Evolutionary conservation across 1,139 yeast genomes (phyloP).

Genomic region (Suhomyces wounanorum): DNA sequence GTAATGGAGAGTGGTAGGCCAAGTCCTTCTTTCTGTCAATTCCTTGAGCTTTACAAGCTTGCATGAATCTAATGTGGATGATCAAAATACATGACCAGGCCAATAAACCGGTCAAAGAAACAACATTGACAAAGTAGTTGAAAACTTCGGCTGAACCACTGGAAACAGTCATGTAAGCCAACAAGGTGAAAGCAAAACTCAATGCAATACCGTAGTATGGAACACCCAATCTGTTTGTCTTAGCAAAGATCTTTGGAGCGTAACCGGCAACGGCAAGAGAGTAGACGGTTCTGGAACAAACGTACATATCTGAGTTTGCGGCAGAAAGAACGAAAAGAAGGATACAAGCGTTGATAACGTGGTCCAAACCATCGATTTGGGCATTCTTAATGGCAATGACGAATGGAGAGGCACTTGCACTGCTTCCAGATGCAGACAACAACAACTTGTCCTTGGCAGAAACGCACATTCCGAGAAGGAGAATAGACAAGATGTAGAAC

Average conservation of each 20-base stretch:
- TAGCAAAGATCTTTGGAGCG: constrained; percentile 49
- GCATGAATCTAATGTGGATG: constrained; percentile 64
- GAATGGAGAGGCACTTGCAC: constrained; percentile 80
- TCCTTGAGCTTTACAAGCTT: constrained; percentile 69
- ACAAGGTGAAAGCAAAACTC: constrained; percentile 35
- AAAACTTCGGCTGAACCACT: constrained; percentile 27
- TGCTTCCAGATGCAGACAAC: constrained; percentile 41
- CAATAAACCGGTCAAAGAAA: constrained; percentile 32
- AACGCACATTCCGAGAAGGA: constrained; percentile 74
- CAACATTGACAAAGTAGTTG: constrained; percentile 30
- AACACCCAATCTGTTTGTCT: constrained; percentile 65
- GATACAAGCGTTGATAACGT: constrained; percentile 48
- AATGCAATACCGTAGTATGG: constrained; percentile 50
- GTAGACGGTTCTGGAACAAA: constrained; percentile 48
- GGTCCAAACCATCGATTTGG: constrained; percentile 43
- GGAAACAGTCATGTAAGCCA: constrained; percentile 30
- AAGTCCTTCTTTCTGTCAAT: constrained; percentile 41
- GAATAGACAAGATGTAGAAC: constrained; percentile 66
- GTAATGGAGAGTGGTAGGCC: constrained; percentile 64
- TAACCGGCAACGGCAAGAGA: constrained; percentile 49
- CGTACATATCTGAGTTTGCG: constrained; percentile 51
- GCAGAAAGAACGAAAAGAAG: constrained; percentile 49
- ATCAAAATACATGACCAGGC: constrained; percentile 33
- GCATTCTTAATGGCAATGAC: constrained; percentile 53
- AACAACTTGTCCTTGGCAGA: constrained; percentile 65